phyloP scores from a whole-genome alignment of 1,139 yeast genomes.

The Scheffersomyces illinoinensis region DNA sequence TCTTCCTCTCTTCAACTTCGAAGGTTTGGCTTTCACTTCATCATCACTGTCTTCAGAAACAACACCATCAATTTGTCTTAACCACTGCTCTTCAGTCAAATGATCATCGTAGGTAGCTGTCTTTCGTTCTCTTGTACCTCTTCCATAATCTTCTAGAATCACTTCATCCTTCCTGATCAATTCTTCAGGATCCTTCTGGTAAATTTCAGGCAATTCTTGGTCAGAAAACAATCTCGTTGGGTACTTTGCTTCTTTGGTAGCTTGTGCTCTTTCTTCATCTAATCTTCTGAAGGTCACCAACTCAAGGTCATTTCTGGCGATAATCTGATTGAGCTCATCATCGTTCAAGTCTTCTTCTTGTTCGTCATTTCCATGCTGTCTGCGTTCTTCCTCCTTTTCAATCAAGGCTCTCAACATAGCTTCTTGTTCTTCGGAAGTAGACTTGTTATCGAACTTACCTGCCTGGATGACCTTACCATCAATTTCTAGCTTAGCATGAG shows the following conservation, averaged over 20 bases:
- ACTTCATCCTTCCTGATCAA: constrained; percentile 48
- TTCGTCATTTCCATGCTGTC: constrained; percentile 39
- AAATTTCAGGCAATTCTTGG: constrained; percentile 67
- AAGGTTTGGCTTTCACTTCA: constrained; percentile 22
- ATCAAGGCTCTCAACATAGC: constrained; percentile 68
- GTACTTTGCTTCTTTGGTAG: constrained; percentile 43
- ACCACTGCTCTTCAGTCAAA: constrained; percentile 78
- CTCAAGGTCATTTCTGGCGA: constrained; percentile 69
- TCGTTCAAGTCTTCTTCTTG: constrained; percentile 67
- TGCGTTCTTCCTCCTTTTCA: constrained; percentile 68
- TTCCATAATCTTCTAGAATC: constrained; percentile 49
- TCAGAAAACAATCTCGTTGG: constrained; percentile 57
- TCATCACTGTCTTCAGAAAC: constrained; percentile 37
- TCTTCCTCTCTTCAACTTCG: constrained; percentile 25
- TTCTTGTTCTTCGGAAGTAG: constrained; percentile 82
- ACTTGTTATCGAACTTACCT: constrained; percentile 81
- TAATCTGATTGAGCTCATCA: constrained; percentile 68
- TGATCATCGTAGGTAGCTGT: constrained; percentile 63
- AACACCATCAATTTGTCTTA: constrained; percentile 56
- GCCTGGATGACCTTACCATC: constrained; percentile 90
- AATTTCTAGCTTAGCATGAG: constrained; percentile 78
- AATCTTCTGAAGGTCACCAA: constrained; percentile 51
- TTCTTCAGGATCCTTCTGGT: constrained; percentile 50
- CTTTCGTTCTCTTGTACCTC: constrained; percentile 70
- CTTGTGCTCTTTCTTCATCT: constrained; percentile 54